These are phyloP conservation scores for Pythium biforme DNA, from an alignment of 352 stramenopile species.

Conservation along the genomic window DNA sequence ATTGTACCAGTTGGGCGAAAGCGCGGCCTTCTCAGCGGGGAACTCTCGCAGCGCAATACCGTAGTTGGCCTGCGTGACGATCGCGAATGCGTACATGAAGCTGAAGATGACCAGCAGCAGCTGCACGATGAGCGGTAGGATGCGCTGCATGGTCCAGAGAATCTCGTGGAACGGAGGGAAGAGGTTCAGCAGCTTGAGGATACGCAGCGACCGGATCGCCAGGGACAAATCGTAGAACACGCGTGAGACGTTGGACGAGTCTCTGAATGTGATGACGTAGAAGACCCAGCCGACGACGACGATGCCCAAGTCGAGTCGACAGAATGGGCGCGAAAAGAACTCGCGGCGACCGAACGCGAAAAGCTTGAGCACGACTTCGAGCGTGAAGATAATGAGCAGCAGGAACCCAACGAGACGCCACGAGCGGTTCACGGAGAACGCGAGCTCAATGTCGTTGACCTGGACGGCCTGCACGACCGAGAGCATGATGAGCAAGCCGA, in stretches of 20 bases:
- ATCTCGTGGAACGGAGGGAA: constrained; percentile 84
- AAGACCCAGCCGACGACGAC: constrained; percentile 77
- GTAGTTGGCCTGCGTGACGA: constrained; percentile 80
- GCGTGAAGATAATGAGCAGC: constrained; percentile 67
- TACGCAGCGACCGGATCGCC: constrained; percentile 68
- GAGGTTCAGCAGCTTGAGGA: constrained; percentile 82
- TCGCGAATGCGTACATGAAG: constrained; percentile 82
- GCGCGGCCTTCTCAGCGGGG: constrained; percentile 39
- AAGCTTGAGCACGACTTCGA: constrained; percentile 74
- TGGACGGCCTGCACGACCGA: constrained; percentile 79
- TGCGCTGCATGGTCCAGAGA: constrained; percentile 82
- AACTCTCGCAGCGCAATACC: constrained; percentile 58
- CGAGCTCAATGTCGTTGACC: constrained; percentile 80
- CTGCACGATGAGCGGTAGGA: constrained; percentile 77
- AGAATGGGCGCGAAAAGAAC: constrained; percentile 80
- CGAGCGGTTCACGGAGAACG: constrained; percentile 69
- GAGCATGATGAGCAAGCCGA: constrained; percentile 71
- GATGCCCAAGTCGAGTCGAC: constrained; percentile 70
- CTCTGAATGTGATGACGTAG: constrained; percentile 68
- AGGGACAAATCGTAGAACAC: constrained; percentile 80
- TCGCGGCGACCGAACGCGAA: constrained; percentile 76
- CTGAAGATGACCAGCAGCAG: constrained; percentile 81
- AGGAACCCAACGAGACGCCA: constrained; percentile 74
- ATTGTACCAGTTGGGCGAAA: constrained; percentile 64
- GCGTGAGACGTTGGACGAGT: constrained; percentile 57